A percentile compares a stretch with the other conserved stretches of the same genome.
Conservation (phyloP, 2,329 filamentous ascomycete species). For the Onygenales sp. region DNA sequence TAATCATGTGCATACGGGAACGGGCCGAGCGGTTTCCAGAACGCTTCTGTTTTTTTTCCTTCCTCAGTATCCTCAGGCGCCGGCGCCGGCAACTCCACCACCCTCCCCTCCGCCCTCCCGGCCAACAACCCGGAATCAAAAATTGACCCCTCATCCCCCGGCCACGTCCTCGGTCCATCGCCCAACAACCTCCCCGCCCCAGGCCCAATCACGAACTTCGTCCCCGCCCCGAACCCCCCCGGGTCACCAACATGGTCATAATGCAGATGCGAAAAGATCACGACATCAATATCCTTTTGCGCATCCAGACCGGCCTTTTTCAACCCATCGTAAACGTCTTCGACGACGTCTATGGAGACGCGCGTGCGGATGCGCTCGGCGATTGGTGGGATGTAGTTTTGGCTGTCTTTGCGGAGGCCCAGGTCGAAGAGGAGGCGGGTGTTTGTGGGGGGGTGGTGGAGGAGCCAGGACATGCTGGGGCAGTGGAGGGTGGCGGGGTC, state of each 20-base stretch:
- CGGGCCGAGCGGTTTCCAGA: slow-evolving; percentile 17
- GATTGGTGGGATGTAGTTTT: slow-evolving; percentile 17
- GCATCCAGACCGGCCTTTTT: slow-evolving; percentile 9
- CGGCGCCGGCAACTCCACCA: slow-evolving; percentile 13
- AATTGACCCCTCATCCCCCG: slow-evolving; percentile 13
- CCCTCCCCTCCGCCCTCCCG: slow-evolving; percentile 12
- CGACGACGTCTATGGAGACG: slow-evolving; percentile 12
- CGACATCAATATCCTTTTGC: slow-evolving; percentile 15
- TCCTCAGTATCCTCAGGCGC: not conserved
- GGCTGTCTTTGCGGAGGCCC: slow-evolving; percentile 22
- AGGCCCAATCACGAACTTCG: slow-evolving; percentile 17
- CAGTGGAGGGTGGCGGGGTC: slow-evolving; percentile 1
- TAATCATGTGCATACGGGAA: slow-evolving; percentile 36
- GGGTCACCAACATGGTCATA: slow-evolving; percentile 22
- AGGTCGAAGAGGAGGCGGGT: slow-evolving; percentile 21
- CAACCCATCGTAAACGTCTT: slow-evolving; percentile 19
- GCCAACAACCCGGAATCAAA: slow-evolving; percentile 12
- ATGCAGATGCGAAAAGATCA: slow-evolving; percentile 23
- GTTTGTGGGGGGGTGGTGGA: slow-evolving; percentile 5
- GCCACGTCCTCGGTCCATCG: slow-evolving; percentile 12
- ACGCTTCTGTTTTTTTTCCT: not conserved
- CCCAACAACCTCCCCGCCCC: slow-evolving; percentile 13
- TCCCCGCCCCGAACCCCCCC: slow-evolving; percentile 14
- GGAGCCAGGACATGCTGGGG: slow-evolving; percentile 7
- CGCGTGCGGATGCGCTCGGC: slow-evolving; percentile 7